Evolutionary conservation across 1,139 yeast species (phyloP), one percentile per base, ranked within the genome.

Genomic region (Debaryomyces singareniensis): DNA sequence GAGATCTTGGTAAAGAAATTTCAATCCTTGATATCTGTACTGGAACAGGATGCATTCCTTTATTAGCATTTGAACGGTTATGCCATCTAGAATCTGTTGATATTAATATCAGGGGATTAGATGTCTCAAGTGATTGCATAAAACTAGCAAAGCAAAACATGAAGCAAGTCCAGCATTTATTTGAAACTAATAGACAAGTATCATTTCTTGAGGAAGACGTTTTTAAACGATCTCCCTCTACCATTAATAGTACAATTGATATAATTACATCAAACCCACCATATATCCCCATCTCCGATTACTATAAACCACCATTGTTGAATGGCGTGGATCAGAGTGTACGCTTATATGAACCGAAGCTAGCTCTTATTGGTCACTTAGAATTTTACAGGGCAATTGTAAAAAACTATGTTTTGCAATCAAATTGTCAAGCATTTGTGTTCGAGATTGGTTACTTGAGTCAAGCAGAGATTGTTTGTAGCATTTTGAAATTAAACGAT

Each of bases 31-130:
- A 91, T 55, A 68, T 85, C 15, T 89, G 97, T 44, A 77, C 96
- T 0, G 98, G 98, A 0, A 65, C 93, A 0, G 98, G 97, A 0
- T 91, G 98, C 48, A 73, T 91, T 22, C 79, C 91, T 0, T 55
- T 89, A 27, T 44, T 69, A 7, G 37, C 78, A 13, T 53, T 61
- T 12, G 38, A 56, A n/a, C 45, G 56, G 18, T 42, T 79, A 14
- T 26, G 30, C 2, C 34, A 44, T 4, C 20, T 29, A 10, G 27
- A 41, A 1, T 35, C 47, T 10, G 35, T 47, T 1, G 25, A 31
- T 0, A 40, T 47, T 2, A 29, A 39, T 0, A 51, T 78, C 1
- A 37, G 39, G 9, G 94, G 78, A 0, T 53, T 80, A 5, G 97
- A 91, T 47, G 46, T 77, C 1, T 77, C 86, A 3, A 44, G 46